Evolutionary conservation across 106 monocot genomes (phyloP), one percentile per base, ranked within the genome.

Genomic region (Platanthera zijinensis): DNA sequence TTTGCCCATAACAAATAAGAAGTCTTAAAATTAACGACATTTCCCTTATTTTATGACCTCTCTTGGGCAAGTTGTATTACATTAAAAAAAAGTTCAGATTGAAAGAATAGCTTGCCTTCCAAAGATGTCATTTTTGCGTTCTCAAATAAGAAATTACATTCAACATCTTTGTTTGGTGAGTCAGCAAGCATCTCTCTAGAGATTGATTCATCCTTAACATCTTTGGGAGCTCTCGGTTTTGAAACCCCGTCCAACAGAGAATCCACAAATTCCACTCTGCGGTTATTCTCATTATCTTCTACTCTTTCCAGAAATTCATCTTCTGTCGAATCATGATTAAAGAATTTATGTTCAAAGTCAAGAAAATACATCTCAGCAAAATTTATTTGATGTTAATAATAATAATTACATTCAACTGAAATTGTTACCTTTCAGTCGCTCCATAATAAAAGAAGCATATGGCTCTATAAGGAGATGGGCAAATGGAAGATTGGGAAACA

Each of bases 401-500:
- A 66, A 30, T 4, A 66, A 25, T 64, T 62, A 0, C 22, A 51
- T 59, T 6, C 7, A 14, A 78, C 14, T 66, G 46, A 66, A 54
- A 28, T 72, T 15, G 28, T 72, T 64, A 91, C 93, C 86, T 84
- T 87, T 80, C 73, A 85, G 80, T 90, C 88, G 92, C 81, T 82
- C 85, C 49, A 54, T 86, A 57, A 92, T 75, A 67, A 88, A 78
- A 76, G 90, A 92, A 61, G 88, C 76, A 69, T 94, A 94, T 68
- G 91, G 94, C 75, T 88, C 92, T 39, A 53, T 57, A 56, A 99
- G 85, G 72, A 99, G 75, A 78, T 89, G 85, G 50, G 59, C 21
- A 76, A 99, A 76, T 51, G 94, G 86, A 83, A 90, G 80, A 78
- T 94, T 86, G 78, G 87, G 84, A 81, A 94, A 99, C 52, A 99